Conservation (phyloP, 2,329 filamentous ascomycete species). For the Exophiala mesophila region DNA sequence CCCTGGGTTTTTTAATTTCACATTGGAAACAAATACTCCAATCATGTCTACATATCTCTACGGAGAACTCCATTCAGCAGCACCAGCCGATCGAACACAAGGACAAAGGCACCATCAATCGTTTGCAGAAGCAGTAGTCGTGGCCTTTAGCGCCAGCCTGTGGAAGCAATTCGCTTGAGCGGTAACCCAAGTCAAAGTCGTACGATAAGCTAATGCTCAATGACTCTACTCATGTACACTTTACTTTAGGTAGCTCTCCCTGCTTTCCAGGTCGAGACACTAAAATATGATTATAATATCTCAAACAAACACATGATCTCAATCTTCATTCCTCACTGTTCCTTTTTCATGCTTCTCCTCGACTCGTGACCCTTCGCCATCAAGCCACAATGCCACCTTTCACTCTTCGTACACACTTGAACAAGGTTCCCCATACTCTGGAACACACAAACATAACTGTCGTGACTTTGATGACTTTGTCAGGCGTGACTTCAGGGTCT, state of each 20-base stretch:
- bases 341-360: too few species aligned
- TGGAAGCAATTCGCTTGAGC: constrained; percentile 8
- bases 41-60: not conserved
- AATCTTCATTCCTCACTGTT: not conserved
- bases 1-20: constrained; percentile 19
- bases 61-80: not conserved
- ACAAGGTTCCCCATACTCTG: too few species aligned
- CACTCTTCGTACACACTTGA: too few species aligned
- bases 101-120: constrained; percentile 3
- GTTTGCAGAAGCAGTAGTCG: constrained; percentile 21
- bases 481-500: too few species aligned
- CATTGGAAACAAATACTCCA: not conserved
- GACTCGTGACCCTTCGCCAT: too few species aligned
- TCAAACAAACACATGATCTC: not conserved
- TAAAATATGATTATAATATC: not conserved
- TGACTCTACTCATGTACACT: constrained; percentile 15
- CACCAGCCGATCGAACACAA: too few species aligned
- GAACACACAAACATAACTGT: too few species aligned
- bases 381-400: too few species aligned
- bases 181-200: not conserved
- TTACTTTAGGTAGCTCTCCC: constrained; percentile 11
- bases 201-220: not conserved
- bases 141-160: constrained; percentile 21
- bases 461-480: too few species aligned
- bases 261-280: constrained; percentile 8